Evolutionary conservation across 306 rosid genomes (phyloP).

Genomic region (Quillaja saponaria): DNA sequence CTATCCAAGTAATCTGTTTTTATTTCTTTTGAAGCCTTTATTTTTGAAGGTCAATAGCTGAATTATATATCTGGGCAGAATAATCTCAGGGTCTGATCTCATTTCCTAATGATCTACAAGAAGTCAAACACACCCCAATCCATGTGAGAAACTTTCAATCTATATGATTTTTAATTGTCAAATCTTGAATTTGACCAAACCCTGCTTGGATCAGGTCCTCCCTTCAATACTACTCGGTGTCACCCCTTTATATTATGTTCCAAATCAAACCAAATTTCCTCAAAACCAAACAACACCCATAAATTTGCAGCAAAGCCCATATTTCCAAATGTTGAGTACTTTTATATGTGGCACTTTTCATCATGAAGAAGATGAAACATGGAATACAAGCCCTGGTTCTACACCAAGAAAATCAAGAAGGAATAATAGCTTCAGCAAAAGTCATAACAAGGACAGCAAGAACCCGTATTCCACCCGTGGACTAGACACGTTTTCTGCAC

Average conservation of each 20-base stretch:
- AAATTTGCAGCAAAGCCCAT: conserved; percentile 2
- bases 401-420: conserved; percentile 51
- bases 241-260: not conserved
- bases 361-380: conserved; percentile 34
- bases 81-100: not conserved
- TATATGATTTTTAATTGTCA: conserved; percentile 33
- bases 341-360: conserved; percentile 54
- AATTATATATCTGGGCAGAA: not conserved
- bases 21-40: not conserved
- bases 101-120: conserved; percentile 38
- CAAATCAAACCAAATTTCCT: conserved; percentile 20
- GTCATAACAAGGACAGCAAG: conserved; percentile 39
- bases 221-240: not conserved
- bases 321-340: conserved; percentile 42
- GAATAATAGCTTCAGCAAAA: conserved; percentile 9
- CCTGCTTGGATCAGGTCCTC: conserved; percentile 45
- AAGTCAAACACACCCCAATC: conserved; percentile 41
- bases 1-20: conserved; percentile 33
- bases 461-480: conserved; percentile 77
- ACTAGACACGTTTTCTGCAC: conserved; percentile 79
- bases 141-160: conserved; percentile 55
- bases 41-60: not conserved
- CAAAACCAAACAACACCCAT: conserved; percentile 5
- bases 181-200: conserved; percentile 44
- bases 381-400: conserved; percentile 37